Conservation (phyloP, 306 rosid species). For the Pyrus communis region DNA sequence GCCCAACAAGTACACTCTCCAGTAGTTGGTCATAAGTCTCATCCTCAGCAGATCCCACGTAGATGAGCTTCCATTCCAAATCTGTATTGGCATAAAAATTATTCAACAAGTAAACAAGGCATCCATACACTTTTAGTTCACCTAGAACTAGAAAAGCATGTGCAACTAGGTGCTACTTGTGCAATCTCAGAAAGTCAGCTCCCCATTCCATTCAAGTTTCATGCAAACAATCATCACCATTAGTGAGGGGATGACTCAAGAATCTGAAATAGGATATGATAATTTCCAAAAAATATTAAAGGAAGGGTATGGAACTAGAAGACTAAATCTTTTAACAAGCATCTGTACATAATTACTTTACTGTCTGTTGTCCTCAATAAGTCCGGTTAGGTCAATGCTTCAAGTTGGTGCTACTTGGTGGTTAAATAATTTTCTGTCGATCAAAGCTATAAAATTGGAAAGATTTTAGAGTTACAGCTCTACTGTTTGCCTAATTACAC, state of each 20-base stretch:
- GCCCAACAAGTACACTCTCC: constrained; percentile 93
- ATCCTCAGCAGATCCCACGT: too few species aligned
- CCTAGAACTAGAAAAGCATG: background rate
- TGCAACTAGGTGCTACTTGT: background rate
- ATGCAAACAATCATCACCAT: background rate
- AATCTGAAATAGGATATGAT: background rate
- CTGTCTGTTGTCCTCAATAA: background rate
- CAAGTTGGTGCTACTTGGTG: background rate
- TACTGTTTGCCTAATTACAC: background rate
- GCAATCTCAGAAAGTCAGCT: background rate
- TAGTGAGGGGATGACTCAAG: background rate
- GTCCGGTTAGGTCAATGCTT: background rate
- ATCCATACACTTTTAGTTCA: too few species aligned
- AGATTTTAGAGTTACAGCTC: background rate
- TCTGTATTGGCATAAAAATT: constrained; percentile 23
- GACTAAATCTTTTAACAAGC: background rate
- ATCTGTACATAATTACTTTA: background rate
- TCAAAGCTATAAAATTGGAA: background rate
- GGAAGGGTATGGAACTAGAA: background rate
- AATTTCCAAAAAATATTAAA: too few species aligned
- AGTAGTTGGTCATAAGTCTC: constrained; percentile 76
- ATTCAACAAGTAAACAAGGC: too few species aligned
- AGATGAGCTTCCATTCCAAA: too few species aligned
- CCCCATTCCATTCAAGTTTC: background rate
- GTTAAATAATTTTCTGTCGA: background rate